Percentiles rank a stretch among this genome's conserved stretches.
Evolutionary conservation across 176 grass and related monocot species (phyloP).

Genomic region (Ananas comosus): DNA sequence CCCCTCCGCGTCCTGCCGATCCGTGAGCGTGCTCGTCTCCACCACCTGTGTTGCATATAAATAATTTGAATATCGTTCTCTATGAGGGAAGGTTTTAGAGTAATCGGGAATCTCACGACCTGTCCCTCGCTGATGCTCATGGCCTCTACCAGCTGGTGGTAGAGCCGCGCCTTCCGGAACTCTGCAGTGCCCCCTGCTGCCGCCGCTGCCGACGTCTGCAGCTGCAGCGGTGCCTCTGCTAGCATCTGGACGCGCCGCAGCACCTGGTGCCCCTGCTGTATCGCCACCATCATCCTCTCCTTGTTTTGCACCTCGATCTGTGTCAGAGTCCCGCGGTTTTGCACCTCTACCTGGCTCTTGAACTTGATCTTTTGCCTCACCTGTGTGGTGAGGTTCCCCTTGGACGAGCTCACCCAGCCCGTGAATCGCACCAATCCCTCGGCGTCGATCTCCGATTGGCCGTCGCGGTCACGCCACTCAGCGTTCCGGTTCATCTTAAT

Average conservation of each 20-base stretch:
- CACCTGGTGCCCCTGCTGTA: slow-evolving; percentile 3
- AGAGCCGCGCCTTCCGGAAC: slow-evolving; percentile 1
- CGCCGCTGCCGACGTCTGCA: neutral
- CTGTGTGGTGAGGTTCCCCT: slow-evolving; percentile 12
- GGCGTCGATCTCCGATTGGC: slow-evolving; percentile 7
- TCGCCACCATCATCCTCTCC: slow-evolving; percentile 5
- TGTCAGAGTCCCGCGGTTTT: slow-evolving; percentile 3
- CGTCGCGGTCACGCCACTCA: slow-evolving; percentile 7
- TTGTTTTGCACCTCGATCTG: slow-evolving; percentile 1
- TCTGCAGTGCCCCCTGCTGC: neutral
- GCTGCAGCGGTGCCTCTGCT: slow-evolving; percentile 5
- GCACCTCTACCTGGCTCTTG: slow-evolving; percentile 11
- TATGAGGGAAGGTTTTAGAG: too few species aligned
- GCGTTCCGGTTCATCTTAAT: slow-evolving; percentile 20
- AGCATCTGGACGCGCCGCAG: neutral
- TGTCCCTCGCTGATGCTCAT: slow-evolving; percentile 9
- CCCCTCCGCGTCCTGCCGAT: slow-evolving; percentile 16
- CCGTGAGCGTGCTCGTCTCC: slow-evolving; percentile 15
- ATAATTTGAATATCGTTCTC: too few species aligned
- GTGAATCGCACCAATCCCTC: slow-evolving; percentile 13
- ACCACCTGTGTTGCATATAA: neutral
- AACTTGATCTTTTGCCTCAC: slow-evolving; percentile 12
- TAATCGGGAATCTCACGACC: neutral
- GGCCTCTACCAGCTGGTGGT: slow-evolving; percentile 7
- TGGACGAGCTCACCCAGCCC: slow-evolving; percentile 18